A percentile compares a stretch with the other conserved stretches of the same genome.
Evolutionary conservation across 2,329 filamentous ascomycete species (phyloP).

Genomic region (Xylariaceae sp.): DNA sequence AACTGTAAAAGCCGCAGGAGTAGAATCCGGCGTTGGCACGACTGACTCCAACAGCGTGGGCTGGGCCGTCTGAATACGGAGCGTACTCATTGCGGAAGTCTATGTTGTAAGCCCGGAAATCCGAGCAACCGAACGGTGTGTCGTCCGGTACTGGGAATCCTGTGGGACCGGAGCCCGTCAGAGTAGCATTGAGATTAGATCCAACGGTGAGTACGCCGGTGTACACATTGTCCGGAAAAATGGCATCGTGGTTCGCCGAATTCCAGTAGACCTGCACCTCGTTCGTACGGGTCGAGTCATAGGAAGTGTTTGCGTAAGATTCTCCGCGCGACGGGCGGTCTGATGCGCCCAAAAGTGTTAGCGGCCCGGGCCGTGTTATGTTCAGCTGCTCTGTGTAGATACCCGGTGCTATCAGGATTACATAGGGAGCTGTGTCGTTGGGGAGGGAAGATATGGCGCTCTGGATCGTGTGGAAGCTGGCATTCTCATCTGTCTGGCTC

Average conservation of each 20-base stretch:
- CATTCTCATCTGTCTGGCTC: conserved; percentile 32
- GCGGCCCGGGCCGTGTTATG: conserved; percentile 54
- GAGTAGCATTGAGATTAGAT: conserved; percentile 56
- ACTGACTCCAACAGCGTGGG: conserved; percentile 55
- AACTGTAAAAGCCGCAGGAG: conserved; percentile 59
- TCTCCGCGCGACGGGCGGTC: conserved; percentile 32
- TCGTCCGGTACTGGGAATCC: conserved; percentile 54
- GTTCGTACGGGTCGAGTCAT: conserved; percentile 33
- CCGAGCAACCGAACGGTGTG: conserved; percentile 57
- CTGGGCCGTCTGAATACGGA: conserved; percentile 47
- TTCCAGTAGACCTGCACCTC: conserved; percentile 55
- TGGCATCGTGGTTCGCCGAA: conserved; percentile 45
- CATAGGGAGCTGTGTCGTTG: conserved; percentile 40
- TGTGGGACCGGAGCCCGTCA: conserved; percentile 57
- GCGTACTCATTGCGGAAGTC: conserved; percentile 58
- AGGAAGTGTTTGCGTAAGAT: conserved; percentile 25
- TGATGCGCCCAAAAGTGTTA: conserved; percentile 58
- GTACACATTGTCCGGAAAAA: conserved; percentile 54
- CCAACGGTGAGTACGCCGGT: conserved; percentile 58
- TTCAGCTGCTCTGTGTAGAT: conserved; percentile 61
- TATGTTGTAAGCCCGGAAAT: conserved; percentile 63
- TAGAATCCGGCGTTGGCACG: conserved; percentile 64
- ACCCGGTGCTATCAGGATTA: conserved; percentile 56
- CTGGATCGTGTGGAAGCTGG: conserved; percentile 37
- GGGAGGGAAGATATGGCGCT: conserved; percentile 38